Percentiles rank a stretch among this genome's conserved stretches.
phyloP scores from a whole-genome alignment of 75 land plant genomes.

The Cupressus sempervirens region DNA sequence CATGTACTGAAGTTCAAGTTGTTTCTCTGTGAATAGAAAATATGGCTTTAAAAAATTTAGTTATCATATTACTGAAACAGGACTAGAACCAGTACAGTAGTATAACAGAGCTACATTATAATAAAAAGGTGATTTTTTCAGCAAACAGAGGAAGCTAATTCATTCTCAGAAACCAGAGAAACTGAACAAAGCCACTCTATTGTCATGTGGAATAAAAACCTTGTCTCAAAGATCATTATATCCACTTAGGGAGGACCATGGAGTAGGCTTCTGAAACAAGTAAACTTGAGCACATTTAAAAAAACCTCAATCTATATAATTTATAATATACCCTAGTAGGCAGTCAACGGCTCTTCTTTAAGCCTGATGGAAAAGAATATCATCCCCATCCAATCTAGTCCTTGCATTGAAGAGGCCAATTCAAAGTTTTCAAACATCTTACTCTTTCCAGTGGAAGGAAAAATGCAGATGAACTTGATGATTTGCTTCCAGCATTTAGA shows the following conservation, averaged over 20 bases:
- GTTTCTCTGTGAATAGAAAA: not conserved
- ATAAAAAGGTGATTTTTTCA: not conserved
- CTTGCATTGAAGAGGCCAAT: not conserved
- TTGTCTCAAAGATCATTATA: not conserved
- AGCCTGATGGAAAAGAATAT: not conserved
- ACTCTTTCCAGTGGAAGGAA: constrained; percentile 92
- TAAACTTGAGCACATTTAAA: not conserved
- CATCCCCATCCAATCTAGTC: not conserved
- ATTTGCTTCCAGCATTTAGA: constrained; percentile 92
- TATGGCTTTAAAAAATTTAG: not conserved
- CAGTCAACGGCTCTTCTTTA: not conserved
- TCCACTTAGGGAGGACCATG: not conserved
- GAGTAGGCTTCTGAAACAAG: not conserved
- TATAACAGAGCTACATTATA: not conserved
- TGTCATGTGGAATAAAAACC: not conserved
- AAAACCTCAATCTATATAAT: not conserved
- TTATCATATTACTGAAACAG: not conserved
- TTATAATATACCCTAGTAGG: not conserved
- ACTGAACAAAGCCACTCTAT: not conserved
- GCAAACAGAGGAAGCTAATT: not conserved
- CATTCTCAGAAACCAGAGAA: not conserved
- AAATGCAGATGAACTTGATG: constrained; percentile 87
- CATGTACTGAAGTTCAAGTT: not conserved
- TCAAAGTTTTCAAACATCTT: constrained; percentile 9
- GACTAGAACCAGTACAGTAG: not conserved